Base-by-base conservation (phyloP, 345 rosid genomes). In the Odontarrhena argentea region DNA sequence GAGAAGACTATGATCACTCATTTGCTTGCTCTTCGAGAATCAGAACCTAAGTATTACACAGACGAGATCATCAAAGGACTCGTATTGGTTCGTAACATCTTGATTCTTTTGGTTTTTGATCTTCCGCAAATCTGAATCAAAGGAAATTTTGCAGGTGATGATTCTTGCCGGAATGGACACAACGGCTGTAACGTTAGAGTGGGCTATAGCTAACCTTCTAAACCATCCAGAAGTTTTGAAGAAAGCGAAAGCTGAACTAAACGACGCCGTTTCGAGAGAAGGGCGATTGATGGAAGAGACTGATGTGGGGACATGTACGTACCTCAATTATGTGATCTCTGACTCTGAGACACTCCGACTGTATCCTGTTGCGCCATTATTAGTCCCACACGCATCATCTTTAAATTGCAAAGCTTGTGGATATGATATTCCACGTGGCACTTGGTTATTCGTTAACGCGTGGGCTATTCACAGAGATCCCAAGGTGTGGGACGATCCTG, bases 391-490 rank as follows among this genome's bases (percentile, higher is more conserved):
- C 53, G 3, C 41, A 28, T 58, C 80, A 3, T 80, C 82, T 0
- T 53, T 15, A 2, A 60, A 82, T 26, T 76, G 84, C 12, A 66
- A 35, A 2, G 30, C 79, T 5, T 79, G 63, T 0, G 82, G 83
- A 0, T 85, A 67, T 24, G 25, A 78, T 2, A 65, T 83, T 10
- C 78, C 84, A 18, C 55, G 69, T 9, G 74, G 38, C 38, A 78
- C 81, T 9, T 77, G 77, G 2, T n/a, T 87, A 10, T 7, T 85
- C 10, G 61, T 76, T 0, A 83, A 82, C 18, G 81, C 68, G 0
- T 87, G 87, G 87, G 73, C 78, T 8, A 80, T 81, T 1, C 85
- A 79, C 0, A 62, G 87, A 60, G 85, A 85, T 7, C 82, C 82
- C 0, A 42, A 9, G 0, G 0, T 62, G 0, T 86, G 86, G 89